Base-by-base conservation (phyloP, 169 alveolate genomes). In the Plasmodium fragile region DNA sequence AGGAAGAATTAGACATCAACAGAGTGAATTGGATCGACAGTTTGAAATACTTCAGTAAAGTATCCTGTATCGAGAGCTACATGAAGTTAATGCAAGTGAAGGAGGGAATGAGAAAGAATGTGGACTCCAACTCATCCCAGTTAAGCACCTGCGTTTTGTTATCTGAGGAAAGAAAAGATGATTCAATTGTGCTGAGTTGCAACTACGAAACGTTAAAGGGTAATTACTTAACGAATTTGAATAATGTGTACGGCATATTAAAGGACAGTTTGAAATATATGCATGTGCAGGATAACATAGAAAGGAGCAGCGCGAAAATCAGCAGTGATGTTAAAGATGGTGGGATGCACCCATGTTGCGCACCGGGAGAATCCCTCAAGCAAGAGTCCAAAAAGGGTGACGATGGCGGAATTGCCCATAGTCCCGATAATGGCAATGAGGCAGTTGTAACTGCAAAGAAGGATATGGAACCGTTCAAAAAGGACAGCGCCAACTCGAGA, bases 1-100 rank as follows among this genome's bases (percentile, higher is more conserved):
- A 69, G 7, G 94, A 89, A 59, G 94, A 89, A 78, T 11, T 89
- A 52, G 81, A 78, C 41, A 78, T 89, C 0, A 78, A 79, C 81
- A 89, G 81, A 59, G 25, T 16, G 6, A 78, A 45, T 78, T 89
- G 94, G 94, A 59, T 89, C 2, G 81, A 89, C 0, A 78, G 72
- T 41, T 41, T 89, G 49, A 77, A 89, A n/a, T 78, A 89, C 78
- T 89, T 89, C 59, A 78, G 81, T 79, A 78, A 89, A 36, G 34
- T 69, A 78, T 78, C 72, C 4, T 55, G 82, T 78, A 78, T 89
- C 8, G 69, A 55, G 49, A 79, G 49, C 49, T 89, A 89, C 69
- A 78, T 78, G 87, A 13, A 89, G 13, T 78, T 89, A 78, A 55
- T 25, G 30, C 52, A 89, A 25, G 28, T 78, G 18, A 72, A 28